These are phyloP conservation scores for Xylariaceae sp. DNA, from an alignment of 2,329 filamentous ascomycete species.

Conservation along the genomic window DNA sequence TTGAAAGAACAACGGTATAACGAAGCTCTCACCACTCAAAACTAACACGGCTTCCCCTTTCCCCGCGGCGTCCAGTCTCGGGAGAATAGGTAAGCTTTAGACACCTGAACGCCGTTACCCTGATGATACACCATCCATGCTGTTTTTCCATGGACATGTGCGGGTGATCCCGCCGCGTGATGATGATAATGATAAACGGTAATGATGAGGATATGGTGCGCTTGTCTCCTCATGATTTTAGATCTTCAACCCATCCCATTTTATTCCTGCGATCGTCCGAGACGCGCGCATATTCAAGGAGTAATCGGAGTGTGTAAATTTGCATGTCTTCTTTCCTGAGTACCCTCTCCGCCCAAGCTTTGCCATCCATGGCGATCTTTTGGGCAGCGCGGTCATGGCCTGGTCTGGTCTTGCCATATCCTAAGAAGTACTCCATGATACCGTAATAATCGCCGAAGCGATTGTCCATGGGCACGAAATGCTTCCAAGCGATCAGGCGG, in stretches of 20 bases:
- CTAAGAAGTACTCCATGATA: conserved; percentile 69
- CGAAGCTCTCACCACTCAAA: neutral
- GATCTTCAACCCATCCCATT: conserved; percentile 52
- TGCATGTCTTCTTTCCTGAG: conserved; percentile 68
- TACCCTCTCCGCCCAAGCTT: conserved; percentile 63
- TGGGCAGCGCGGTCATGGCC: conserved; percentile 54
- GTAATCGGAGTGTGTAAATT: conserved; percentile 60
- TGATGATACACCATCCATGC: conserved; percentile 19
- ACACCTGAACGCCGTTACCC: conserved; percentile 21
- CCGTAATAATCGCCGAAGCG: conserved; percentile 66
- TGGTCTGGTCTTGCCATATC: conserved; percentile 41
- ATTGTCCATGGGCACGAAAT: conserved; percentile 76
- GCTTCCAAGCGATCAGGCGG: conserved; percentile 68
- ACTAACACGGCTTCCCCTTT: neutral
- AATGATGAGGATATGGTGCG: neutral
- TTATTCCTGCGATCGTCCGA: conserved; percentile 45
- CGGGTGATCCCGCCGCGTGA: neutral
- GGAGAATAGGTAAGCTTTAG: conserved; percentile 1
- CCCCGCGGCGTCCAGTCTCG: conserved; percentile 11
- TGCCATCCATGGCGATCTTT: conserved; percentile 59
- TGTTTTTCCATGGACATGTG: neutral
- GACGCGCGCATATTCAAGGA: conserved; percentile 58
- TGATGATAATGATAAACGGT: neutral
- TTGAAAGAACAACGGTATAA: neutral
- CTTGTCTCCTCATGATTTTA: conserved; percentile 29